phyloP scores from a whole-genome alignment of 208 protist genomes.

The Angomonas desouzai region DNA sequence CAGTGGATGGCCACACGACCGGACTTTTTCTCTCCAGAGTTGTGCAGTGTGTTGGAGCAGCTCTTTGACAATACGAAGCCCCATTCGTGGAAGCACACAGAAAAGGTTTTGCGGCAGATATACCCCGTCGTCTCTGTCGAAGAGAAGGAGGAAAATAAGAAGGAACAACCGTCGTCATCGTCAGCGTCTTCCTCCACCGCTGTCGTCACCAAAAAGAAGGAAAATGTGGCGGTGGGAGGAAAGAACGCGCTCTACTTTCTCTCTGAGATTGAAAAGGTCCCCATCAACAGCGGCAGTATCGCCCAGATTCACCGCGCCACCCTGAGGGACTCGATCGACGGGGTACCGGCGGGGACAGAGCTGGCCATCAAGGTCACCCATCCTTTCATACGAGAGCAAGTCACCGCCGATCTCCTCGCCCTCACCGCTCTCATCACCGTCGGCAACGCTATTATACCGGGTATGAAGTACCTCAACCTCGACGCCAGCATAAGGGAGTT shows the following conservation, averaged over 20 bases:
- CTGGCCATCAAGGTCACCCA: constrained; percentile 92
- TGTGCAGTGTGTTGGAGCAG: constrained; percentile 63
- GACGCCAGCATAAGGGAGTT: constrained; percentile 73
- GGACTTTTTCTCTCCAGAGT: constrained; percentile 81
- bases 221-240: too few species aligned
- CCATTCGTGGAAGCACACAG: constrained; percentile 77
- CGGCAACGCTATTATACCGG: constrained; percentile 49
- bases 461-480: constrained; percentile 61
- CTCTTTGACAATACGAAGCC: constrained; percentile 69
- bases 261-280: constrained; percentile 67
- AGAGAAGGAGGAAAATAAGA: constrained; percentile 4
- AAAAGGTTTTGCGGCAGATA: constrained; percentile 54
- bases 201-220: neutral
- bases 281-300: constrained; percentile 91
- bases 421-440: constrained; percentile 56
- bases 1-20: constrained; percentile 92
- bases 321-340: constrained; percentile 65
- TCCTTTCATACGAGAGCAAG: constrained; percentile 63
- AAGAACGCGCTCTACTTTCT: constrained; percentile 41
- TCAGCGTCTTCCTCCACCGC: too few species aligned
- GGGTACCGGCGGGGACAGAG: constrained; percentile 70
- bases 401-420: constrained; percentile 69
- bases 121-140: constrained; percentile 12
- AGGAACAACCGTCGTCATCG: too few species aligned
- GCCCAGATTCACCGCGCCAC: constrained; percentile 88